Evolutionary conservation across 768 basidiomycete genomes (phyloP).

Genomic region (Serendipita sp.): DNA sequence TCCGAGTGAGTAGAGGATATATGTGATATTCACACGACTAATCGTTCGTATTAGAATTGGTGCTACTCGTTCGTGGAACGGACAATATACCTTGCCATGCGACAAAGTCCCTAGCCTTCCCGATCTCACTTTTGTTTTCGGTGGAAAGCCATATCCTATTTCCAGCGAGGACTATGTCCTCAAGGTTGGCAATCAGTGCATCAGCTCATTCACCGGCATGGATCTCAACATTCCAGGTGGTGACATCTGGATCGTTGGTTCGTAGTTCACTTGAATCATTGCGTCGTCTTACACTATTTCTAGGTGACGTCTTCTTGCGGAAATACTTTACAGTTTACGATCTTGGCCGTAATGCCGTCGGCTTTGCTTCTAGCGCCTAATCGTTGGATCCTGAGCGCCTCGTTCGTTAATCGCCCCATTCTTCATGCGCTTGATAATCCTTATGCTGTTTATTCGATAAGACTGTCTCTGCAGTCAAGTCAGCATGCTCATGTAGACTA

Average conservation of each 20-base stretch:
- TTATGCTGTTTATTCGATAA: too few relatives aligned
- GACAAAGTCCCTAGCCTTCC: slow-evolving; percentile 71
- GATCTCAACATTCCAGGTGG: slow-evolving; percentile 75
- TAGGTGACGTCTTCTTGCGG: slow-evolving; percentile 82
- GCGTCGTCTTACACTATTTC: background rate
- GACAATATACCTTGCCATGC: slow-evolving; percentile 88
- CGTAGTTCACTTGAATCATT: slow-evolving; percentile 12
- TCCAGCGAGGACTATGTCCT: slow-evolving; percentile 80
- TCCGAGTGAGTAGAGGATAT: slow-evolving; percentile 29
- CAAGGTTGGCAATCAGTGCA: slow-evolving; percentile 80
- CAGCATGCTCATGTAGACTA: background rate
- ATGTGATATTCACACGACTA: background rate
- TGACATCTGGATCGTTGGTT: slow-evolving; percentile 82
- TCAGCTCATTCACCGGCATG: slow-evolving; percentile 83
- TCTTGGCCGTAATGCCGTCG: slow-evolving; percentile 60
- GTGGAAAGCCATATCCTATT: slow-evolving; percentile 63
- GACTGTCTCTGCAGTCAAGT: background rate
- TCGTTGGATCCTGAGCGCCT: background rate
- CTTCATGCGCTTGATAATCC: too few relatives aligned
- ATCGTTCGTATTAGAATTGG: slow-evolving; percentile 41
- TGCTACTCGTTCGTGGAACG: slow-evolving; percentile 88
- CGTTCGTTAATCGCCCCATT: too few relatives aligned
- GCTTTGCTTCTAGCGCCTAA: slow-evolving; percentile 39
- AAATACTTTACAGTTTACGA: slow-evolving; percentile 89
- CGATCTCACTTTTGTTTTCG: slow-evolving; percentile 69